Percentiles rank a stretch among this genome's conserved stretches.
These are phyloP conservation scores for Tephrocybe sp. DNA, from an alignment of 768 basidiomycete genomes.

Conservation along the genomic window DNA sequence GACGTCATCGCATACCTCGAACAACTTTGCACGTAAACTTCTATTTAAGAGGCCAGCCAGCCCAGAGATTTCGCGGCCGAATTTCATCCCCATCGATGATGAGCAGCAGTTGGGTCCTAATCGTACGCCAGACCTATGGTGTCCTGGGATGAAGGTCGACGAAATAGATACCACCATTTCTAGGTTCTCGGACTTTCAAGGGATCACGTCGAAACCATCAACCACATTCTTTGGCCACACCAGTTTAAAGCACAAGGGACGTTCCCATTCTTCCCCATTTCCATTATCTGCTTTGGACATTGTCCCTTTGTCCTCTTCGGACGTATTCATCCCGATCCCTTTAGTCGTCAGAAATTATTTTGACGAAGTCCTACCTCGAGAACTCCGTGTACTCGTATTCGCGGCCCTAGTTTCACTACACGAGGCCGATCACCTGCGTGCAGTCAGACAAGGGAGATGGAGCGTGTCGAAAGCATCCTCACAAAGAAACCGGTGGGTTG, in stretches of 20 bases:
- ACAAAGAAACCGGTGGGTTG: constrained; percentile 68
- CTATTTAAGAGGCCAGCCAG: constrained; percentile 40
- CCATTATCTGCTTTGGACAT: constrained; percentile 61
- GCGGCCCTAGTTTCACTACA: constrained; percentile 52
- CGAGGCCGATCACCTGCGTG: constrained; percentile 52
- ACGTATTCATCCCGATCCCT: constrained; percentile 52
- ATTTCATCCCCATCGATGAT: constrained; percentile 3
- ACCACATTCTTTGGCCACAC: constrained; percentile 6
- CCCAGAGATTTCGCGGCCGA: neutral
- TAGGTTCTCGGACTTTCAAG: constrained; percentile 10
- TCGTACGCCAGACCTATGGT: constrained; percentile 43
- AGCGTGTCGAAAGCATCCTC: constrained; percentile 59
- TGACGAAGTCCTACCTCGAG: constrained; percentile 67
- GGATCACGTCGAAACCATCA: neutral
- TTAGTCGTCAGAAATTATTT: constrained; percentile 56
- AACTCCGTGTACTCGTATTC: constrained; percentile 64
- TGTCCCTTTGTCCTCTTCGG: constrained; percentile 46
- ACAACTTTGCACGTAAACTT: constrained; percentile 56
- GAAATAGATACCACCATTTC: constrained; percentile 18
- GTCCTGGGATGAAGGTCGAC: constrained; percentile 30
- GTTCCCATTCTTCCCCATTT: constrained; percentile 64
- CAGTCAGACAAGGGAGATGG: constrained; percentile 50
- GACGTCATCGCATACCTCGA: constrained; percentile 38
- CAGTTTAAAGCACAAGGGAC: constrained; percentile 44
- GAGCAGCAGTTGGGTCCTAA: constrained; percentile 24